Evolutionary conservation across 441 rosid species (phyloP), one percentile per base, ranked within the genome.

Genomic region (Brassica balearica): DNA sequence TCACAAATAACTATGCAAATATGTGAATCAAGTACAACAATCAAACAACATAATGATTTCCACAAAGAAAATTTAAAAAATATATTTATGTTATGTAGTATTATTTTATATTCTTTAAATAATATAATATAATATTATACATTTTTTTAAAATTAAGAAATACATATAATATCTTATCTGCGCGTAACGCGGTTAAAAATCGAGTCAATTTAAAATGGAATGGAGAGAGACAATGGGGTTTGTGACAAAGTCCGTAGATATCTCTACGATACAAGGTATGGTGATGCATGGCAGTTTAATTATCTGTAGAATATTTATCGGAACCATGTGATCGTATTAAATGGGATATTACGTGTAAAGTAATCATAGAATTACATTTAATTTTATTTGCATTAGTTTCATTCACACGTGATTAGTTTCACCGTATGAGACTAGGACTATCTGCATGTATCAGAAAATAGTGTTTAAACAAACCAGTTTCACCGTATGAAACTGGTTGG

Each of bases 331-430:
- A 63, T 62, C 75, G 27, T 76, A 69, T 62, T 69, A 51, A 69
- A 34, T 63, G 70, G 36, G 59, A 69, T 77, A 51, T 69, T 77
- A 77, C 80, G 71, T 77, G 70, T 76, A 48, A 32, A 4, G 11
- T 69, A 70, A 70, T 61, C 74, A 60, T 32, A 51, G 4, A 34
- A 63, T 69, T 74, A 51, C 32, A n/a, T 2, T 11, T 27, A 34
- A 63, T 69, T 74, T 34, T 20, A n/a, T 2, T 11, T 27, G 15
- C 23, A 25, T 29, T 8, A 61, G 55, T 20, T 51, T 63, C 71
- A 70, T 70, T 65, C 59, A 63, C 65, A 77, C 65, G 63, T 76
- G 79, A 75, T 75, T 68, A 75, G 61, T 59, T 59, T 59, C n/a
- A 60, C 14, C 12, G 8, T 15, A 43, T 46, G 60, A 59, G 60